Percentiles rank a stretch among this genome's conserved stretches.
Conservation (phyloP, 805 yeast species). For the Cyberlindnera nakhonratchasimensis region DNA sequence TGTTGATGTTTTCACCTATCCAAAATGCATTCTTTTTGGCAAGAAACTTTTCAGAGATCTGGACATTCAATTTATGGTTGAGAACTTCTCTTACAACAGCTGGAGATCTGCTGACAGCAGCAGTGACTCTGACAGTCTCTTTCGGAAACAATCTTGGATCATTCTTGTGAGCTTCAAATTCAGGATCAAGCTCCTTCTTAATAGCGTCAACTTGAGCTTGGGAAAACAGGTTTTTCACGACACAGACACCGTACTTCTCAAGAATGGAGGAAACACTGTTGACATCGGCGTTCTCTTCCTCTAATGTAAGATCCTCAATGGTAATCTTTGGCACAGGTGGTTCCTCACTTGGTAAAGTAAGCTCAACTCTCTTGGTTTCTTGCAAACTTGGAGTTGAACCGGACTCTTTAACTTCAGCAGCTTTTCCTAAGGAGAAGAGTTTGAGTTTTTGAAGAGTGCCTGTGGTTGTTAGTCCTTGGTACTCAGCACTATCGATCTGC, state of each 20-base stretch:
- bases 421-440: background rate
- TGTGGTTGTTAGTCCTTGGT: slow-evolving; percentile 1
- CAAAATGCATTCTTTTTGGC: slow-evolving; percentile 6
- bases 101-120: slow-evolving; percentile 3
- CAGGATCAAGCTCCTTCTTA: slow-evolving; percentile 2
- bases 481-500: background rate
- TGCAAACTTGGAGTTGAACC: slow-evolving; percentile 1
- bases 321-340: slow-evolving; percentile 2
- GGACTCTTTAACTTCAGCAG: background rate
- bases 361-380: slow-evolving; percentile 1
- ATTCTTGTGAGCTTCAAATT: slow-evolving; percentile 1
- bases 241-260: slow-evolving; percentile 6
- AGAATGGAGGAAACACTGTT: background rate
- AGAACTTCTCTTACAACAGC: slow-evolving; percentile 3
- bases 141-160: slow-evolving; percentile 5
- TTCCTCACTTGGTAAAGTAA: slow-evolving; percentile 1
- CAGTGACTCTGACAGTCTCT: slow-evolving; percentile 5
- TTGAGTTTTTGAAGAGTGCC: slow-evolving; percentile 1
- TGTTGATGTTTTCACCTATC: slow-evolving; percentile 4
- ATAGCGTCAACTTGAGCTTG: background rate
- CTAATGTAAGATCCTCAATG: background rate
- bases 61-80: slow-evolving; percentile 1
- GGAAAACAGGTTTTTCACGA: background rate
- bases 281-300: slow-evolving; percentile 2
- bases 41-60: slow-evolving; percentile 4